Evolutionary conservation across 306 rosid genomes (phyloP).

Genomic region (Morella rubra): DNA sequence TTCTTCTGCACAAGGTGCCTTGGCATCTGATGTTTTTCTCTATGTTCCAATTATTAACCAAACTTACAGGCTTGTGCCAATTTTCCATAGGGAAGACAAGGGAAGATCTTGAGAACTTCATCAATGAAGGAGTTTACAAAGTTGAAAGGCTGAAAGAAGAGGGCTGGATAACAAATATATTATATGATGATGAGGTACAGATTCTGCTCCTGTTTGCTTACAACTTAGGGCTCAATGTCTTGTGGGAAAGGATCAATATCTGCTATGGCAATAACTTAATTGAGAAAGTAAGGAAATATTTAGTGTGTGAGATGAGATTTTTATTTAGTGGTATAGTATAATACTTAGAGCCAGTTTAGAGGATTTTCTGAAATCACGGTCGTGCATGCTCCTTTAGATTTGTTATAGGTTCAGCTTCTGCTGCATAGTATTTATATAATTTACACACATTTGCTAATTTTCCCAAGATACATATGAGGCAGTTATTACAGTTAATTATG

Average conservation of each 20-base stretch:
- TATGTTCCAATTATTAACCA: constrained; percentile 22
- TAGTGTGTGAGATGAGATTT: constrained; percentile 14
- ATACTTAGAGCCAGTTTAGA: constrained; percentile 5
- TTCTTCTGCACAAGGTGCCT: constrained; percentile 74
- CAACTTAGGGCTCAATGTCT: constrained; percentile 10
- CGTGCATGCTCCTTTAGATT: constrained; percentile 17
- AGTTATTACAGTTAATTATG: constrained; percentile 3
- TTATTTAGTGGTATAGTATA: constrained; percentile 14
- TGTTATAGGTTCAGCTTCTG: constrained; percentile 4
- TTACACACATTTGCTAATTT: neutral
- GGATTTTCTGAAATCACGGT: neutral
- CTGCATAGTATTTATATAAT: neutral
- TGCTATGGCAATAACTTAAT: neutral
- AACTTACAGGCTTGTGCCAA: constrained; percentile 26
- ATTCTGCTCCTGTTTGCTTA: constrained; percentile 22
- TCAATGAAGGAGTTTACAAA: constrained; percentile 80
- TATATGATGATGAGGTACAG: constrained; percentile 87
- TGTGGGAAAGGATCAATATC: constrained; percentile 14
- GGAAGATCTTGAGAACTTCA: constrained; percentile 70
- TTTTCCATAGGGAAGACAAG: constrained; percentile 61
- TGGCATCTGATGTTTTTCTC: constrained; percentile 32
- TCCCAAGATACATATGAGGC: neutral
- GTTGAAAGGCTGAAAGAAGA: constrained; percentile 83
- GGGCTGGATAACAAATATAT: constrained; percentile 79
- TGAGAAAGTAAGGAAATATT: constrained; percentile 5